Percentiles rank a stretch among this genome's conserved stretches.
Evolutionary conservation across 2,329 filamentous ascomycete species (phyloP).

Genomic region (Keithomyces neogunnii): DNA sequence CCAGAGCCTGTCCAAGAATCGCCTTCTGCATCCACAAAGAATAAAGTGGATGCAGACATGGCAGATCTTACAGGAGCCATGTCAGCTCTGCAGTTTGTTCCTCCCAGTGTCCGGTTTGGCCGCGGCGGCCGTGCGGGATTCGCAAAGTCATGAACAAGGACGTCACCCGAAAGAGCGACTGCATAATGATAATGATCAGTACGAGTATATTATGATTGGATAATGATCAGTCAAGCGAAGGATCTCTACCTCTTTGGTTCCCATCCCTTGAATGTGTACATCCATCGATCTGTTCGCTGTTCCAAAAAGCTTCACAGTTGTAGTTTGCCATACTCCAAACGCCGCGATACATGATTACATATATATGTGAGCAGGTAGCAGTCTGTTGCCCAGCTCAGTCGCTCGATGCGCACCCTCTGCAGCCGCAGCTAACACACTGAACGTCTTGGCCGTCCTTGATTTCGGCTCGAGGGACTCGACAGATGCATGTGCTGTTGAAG

Average conservation of each 20-base stretch:
- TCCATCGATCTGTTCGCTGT: neutral
- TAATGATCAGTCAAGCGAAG: conserved; percentile 21
- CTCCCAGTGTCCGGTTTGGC: conserved; percentile 58
- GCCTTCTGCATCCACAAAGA: conserved; percentile 10
- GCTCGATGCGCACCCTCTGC: conserved; percentile 78
- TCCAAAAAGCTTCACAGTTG: neutral
- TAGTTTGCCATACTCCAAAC: conserved; percentile 10
- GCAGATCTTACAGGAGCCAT: conserved; percentile 57
- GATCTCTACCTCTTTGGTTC: conserved; percentile 26
- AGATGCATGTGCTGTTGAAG: conserved; percentile 96
- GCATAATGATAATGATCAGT: conserved; percentile 20
- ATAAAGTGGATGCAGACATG: conserved; percentile 43
- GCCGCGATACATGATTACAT: conserved; percentile 1
- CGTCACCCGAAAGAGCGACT: conserved; percentile 12
- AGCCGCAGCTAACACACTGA: conserved; percentile 92
- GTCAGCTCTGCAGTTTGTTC: conserved; percentile 65
- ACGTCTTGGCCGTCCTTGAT: conserved; percentile 77
- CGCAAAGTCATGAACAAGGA: conserved; percentile 30
- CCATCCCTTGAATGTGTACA: neutral
- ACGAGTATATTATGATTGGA: conserved; percentile 20
- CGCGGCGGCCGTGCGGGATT: conserved; percentile 48
- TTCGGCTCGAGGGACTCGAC: conserved; percentile 81
- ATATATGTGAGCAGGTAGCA: neutral
- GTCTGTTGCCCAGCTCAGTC: conserved; percentile 44
- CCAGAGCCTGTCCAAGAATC: conserved; percentile 9